Evolutionary conservation across 1,284 basidiomycete genomes (phyloP).

Genomic region (Rhodotorula glutinis): DNA sequence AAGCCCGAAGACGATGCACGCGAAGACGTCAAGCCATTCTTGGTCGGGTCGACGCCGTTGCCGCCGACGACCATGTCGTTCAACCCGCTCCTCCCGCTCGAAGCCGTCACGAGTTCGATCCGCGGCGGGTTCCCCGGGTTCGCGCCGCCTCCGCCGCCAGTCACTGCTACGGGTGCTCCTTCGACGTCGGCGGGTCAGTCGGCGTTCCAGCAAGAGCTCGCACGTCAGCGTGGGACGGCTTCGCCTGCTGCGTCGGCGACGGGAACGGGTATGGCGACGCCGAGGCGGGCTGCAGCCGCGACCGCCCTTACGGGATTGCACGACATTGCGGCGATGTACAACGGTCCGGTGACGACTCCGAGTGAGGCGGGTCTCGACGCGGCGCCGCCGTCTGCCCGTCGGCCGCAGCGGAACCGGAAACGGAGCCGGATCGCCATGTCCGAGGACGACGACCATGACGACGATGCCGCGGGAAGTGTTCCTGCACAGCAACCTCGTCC

Average conservation of each 20-base stretch:
- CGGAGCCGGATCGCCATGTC: slow-evolving; percentile 18
- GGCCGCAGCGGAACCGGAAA: slow-evolving; percentile 16
- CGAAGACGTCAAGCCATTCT: background rate
- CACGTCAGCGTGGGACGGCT: background rate
- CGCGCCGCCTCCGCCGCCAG: background rate
- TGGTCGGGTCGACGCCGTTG: background rate
- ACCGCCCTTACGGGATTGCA: slow-evolving; percentile 17
- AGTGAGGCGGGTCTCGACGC: background rate
- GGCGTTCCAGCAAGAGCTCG: slow-evolving; percentile 10
- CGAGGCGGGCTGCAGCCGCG: slow-evolving; percentile 16
- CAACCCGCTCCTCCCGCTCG: background rate
- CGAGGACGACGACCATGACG: slow-evolving; percentile 7
- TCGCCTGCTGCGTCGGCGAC: background rate
- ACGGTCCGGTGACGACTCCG: background rate
- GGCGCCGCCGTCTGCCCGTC: background rate
- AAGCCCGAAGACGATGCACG: background rate
- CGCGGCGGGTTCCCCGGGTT: background rate
- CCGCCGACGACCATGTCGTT: background rate
- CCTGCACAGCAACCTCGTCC: background rate
- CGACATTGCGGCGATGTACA: background rate
- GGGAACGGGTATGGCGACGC: slow-evolving; percentile 13
- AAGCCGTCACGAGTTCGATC: background rate
- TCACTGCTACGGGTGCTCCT: background rate
- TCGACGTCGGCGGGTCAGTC: background rate
- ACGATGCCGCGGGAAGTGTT: background rate